A percentile compares a stretch with the other conserved stretches of the same genome.
Conservation (phyloP, 1,284 basidiomycete genomes). For the Hymenochaete sp. region DNA sequence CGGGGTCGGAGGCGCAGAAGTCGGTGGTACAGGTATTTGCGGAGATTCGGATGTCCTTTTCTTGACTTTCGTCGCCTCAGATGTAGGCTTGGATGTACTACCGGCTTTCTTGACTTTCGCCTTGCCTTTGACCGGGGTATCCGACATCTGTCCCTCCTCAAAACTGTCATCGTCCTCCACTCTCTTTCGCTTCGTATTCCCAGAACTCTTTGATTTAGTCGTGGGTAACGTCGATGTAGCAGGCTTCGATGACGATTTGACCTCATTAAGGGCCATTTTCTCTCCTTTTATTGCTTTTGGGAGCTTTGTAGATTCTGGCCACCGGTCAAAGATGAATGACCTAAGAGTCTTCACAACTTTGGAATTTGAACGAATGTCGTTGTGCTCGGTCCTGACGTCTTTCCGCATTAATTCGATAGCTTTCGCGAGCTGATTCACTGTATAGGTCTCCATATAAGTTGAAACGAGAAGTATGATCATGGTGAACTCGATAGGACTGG, state of each 20-base stretch:
- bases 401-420: conserved; percentile 46
- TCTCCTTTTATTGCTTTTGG: conserved; percentile 3
- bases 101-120: too few relatives aligned
- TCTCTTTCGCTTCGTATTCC: conserved; percentile 6
- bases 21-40: too few relatives aligned
- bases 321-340: conserved; percentile 34
- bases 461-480: conserved; percentile 38
- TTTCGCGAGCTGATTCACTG: conserved; percentile 36
- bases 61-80: too few relatives aligned
- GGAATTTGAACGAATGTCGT: conserved; percentile 53
- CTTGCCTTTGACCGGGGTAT: too few relatives aligned
- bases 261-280: conserved; percentile 2
- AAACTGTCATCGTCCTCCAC: too few relatives aligned
- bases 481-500: conserved; percentile 67
- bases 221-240: not conserved
- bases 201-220: conserved; percentile 1
- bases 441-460: conserved; percentile 41
- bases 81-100: too few relatives aligned
- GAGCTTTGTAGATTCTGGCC: conserved; percentile 3
- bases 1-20: too few relatives aligned
- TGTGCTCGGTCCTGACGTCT: conserved; percentile 41
- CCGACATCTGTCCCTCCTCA: too few relatives aligned
- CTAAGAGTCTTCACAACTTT: conserved; percentile 47
- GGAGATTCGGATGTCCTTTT: too few relatives aligned
- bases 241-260: too few relatives aligned